Base-by-base conservation (phyloP, 306 rosid species). In the Dryas alaskensis region DNA sequence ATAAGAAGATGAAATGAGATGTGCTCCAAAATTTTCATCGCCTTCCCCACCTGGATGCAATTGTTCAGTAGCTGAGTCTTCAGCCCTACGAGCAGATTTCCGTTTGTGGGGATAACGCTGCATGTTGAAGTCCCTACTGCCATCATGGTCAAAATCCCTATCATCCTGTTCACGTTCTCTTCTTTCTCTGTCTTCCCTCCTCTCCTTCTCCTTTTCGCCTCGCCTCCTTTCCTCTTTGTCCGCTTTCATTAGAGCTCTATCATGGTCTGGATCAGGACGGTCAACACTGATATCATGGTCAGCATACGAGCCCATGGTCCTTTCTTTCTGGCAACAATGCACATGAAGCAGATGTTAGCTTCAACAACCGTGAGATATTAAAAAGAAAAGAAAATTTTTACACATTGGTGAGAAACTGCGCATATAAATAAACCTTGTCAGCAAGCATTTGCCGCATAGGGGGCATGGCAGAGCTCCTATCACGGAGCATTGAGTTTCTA, bases 241-340 rank as follows among this genome's bases (percentile, higher is more conserved):
- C 49, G 17, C 74, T 78, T 87, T 88, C 85, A 87, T 83, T 72
- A 87, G 67, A 65, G 86, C 73, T 73, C 89, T 81, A 71, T 88
- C 98, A 66, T 88, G 89, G 75, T 92, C 98, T 25, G 83, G 85
- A 65, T 88, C 99, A 64, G 99, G 93, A 54, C 84, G 89, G 76
- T 92, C 98, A 82, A 92, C 97, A 85, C 96, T 92, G 53, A 80
- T 84, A 81, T 95, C 99, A 70, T 82, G 89, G 45, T 95, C 98
- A 68, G 83, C 85, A 67, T 85, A 88, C 64, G 94, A 86, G 76
- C 79, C 84, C 79, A 84, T 52, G 48, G 79, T 71, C 85, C 91
- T 85, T 69, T 90, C 98, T 81, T 86, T 87, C 99, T 95, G 96
- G 72, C 65, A 77, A 70, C 37, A 57, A 78, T 60, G 72, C 57